Evolutionary conservation across 2,329 filamentous ascomycete genomes (phyloP).

Genomic region (Colletotrichum higginsianum): DNA sequence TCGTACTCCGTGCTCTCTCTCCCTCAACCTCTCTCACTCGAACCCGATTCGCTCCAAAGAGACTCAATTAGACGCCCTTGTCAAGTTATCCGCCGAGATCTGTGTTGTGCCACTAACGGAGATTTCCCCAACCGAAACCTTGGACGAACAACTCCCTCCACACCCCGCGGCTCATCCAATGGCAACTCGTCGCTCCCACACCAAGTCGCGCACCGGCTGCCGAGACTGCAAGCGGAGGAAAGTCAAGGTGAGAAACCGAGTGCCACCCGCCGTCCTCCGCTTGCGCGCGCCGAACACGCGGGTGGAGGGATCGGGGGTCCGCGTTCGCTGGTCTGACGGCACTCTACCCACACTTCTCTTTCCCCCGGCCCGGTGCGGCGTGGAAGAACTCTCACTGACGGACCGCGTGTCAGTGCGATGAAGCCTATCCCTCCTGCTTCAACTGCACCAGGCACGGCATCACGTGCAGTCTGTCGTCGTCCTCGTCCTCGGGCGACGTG

Average conservation of each 20-base stretch:
- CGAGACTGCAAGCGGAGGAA: constrained; percentile 52
- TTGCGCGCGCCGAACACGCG: constrained; percentile 20
- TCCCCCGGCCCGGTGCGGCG: background rate
- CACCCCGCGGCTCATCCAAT: constrained; percentile 6
- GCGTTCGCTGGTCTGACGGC: background rate
- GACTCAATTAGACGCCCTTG: background rate
- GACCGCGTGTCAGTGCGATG: constrained; percentile 44
- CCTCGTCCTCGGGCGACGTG: background rate
- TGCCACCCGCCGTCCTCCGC: background rate
- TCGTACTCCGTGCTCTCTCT: constrained; percentile 6
- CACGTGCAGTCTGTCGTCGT: constrained; percentile 47
- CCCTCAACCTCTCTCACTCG: background rate
- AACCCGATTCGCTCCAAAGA: background rate
- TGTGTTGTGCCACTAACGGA: background rate
- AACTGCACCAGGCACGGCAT: constrained; percentile 50
- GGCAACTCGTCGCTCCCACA: constrained; percentile 49
- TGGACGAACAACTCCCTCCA: background rate
- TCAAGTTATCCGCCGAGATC: background rate
- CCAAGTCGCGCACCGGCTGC: constrained; percentile 52
- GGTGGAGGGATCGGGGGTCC: background rate
- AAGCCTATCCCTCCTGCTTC: constrained; percentile 49
- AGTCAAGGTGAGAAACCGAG: constrained; percentile 48
- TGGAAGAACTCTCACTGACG: background rate
- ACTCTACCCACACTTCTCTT: no score
- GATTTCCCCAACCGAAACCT: constrained; percentile 2